Evolutionary conservation across 202 grass and related monocot genomes (phyloP).

Genomic region (Thinopyrum obtusiflorum): DNA sequence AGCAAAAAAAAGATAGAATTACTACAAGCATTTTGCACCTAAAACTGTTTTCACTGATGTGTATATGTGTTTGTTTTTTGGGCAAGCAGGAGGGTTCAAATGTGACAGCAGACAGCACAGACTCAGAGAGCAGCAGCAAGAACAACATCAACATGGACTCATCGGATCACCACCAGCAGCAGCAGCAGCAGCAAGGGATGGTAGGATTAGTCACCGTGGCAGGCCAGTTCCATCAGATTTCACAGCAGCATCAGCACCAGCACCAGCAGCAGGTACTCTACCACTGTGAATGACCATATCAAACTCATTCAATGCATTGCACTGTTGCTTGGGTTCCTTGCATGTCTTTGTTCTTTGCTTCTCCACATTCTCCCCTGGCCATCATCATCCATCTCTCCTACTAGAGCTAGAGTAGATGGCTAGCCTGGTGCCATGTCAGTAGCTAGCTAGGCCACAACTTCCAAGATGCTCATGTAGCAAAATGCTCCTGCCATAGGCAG

Average conservation of each 20-base stretch:
- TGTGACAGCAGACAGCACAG: constrained; percentile 58
- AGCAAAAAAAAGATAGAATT: not conserved
- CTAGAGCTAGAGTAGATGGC: not conserved
- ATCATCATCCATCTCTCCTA: not conserved
- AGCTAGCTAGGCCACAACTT: constrained; percentile 42
- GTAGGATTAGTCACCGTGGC: constrained; percentile 18
- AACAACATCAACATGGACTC: constrained; percentile 48
- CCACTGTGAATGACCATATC: not conserved
- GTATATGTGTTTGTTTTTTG: not conserved
- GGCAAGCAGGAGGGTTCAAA: constrained; percentile 38
- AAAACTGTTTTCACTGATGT: not conserved
- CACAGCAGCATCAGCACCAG: constrained; percentile 29
- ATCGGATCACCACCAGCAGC: constrained; percentile 11
- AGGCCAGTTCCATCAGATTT: constrained; percentile 35
- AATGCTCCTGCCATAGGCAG: constrained; percentile 30
- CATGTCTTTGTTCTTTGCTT: constrained; percentile 8
- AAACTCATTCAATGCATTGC: not conserved
- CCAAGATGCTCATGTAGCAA: constrained; percentile 51
- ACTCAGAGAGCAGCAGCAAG: constrained; percentile 71
- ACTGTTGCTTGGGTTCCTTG: not conserved
- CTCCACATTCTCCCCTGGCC: not conserved
- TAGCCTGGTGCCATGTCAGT: constrained; percentile 36
- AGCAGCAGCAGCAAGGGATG: not conserved
- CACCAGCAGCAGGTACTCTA: constrained; percentile 33
- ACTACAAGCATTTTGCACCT: not conserved